phyloP scores from a whole-genome alignment of 2,329 filamentous ascomycete species.

The Colletotrichum graminicola region DNA sequence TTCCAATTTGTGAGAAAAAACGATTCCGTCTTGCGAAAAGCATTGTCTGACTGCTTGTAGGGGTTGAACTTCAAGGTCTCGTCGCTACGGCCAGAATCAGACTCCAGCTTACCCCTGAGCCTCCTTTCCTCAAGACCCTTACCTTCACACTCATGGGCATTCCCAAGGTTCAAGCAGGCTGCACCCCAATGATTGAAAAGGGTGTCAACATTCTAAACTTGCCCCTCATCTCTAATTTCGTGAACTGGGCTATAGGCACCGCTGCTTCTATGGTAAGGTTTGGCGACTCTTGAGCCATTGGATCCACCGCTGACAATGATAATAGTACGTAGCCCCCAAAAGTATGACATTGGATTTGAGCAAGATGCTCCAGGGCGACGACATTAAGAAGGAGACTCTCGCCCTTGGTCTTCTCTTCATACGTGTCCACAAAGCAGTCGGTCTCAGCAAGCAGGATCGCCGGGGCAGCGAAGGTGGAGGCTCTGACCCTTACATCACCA shows the following conservation, averaged over 20 bases:
- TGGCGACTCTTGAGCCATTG: fast-evolving
- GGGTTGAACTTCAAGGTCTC: conserved; percentile 80
- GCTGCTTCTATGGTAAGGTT: conserved; percentile 76
- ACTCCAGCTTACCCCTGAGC: conserved; percentile 83
- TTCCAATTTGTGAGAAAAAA: conserved; percentile 75
- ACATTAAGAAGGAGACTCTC: conserved; percentile 88
- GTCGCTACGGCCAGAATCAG: conserved; percentile 78
- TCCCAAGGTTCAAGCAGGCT: conserved; percentile 89
- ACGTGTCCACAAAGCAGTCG: conserved; percentile 87
- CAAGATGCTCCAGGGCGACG: conserved; percentile 90
- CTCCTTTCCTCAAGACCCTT: conserved; percentile 91
- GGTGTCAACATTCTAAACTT: conserved; percentile 93
- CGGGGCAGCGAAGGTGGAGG: conserved; percentile 87
- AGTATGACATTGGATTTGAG: conserved; percentile 92
- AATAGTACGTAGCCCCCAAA: conserved; percentile 87
- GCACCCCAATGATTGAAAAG: conserved; percentile 90
- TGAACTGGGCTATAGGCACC: conserved; percentile 92
- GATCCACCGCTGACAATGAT: background rate
- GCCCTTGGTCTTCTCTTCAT: conserved; percentile 93
- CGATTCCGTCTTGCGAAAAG: conserved; percentile 48
- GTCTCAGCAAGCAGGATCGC: conserved; percentile 90
- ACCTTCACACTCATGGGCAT: conserved; percentile 96
- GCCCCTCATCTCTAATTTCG: conserved; percentile 94
- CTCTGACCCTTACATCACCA: conserved; percentile 94
- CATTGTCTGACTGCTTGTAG: conserved; percentile 64